A percentile compares a stretch with the other conserved stretches of the same genome.
These are phyloP conservation scores for Rhytidiadelphus loreus DNA, from an alignment of 225 moss, liverwort and hornwort genomes.

Conservation along the genomic window DNA sequence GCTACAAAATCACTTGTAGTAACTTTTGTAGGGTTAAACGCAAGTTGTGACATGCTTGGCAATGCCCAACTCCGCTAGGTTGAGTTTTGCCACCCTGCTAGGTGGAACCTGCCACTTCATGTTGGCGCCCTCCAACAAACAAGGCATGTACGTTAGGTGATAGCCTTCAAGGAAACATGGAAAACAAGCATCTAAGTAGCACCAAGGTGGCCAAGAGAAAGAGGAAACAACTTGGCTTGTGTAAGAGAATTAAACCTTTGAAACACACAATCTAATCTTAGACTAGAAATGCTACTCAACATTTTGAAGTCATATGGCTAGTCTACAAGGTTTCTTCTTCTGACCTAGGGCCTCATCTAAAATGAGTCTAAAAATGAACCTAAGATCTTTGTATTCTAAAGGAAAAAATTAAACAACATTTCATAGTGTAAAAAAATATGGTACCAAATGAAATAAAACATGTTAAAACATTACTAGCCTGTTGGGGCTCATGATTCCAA, in stretches of 20 bases:
- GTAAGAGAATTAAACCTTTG: neutral
- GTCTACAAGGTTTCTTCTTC: neutral
- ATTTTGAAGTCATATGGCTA: neutral
- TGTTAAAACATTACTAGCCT: neutral
- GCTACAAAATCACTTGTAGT: no score
- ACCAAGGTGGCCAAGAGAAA: neutral
- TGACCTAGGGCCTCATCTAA: neutral
- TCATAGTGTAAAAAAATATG: neutral
- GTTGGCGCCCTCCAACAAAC: no score
- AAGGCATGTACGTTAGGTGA: no score
- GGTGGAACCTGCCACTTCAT: no score
- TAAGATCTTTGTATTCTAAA: neutral
- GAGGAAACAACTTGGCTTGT: neutral
- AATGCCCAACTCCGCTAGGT: no score
- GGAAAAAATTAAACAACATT: neutral
- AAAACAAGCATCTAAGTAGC: rapidly evolving
- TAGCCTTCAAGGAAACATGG: neutral
- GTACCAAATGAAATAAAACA: neutral
- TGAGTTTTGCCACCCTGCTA: no score
- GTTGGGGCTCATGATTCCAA: neutral
- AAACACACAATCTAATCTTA: neutral
- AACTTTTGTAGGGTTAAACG: no score
- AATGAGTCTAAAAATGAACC: no score
- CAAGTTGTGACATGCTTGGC: no score
- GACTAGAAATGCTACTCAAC: neutral